Percentiles rank a stretch among this genome's conserved stretches.
These are phyloP conservation scores for Suillus subalutaceus DNA, from an alignment of 768 basidiomycete species.

Conservation along the genomic window DNA sequence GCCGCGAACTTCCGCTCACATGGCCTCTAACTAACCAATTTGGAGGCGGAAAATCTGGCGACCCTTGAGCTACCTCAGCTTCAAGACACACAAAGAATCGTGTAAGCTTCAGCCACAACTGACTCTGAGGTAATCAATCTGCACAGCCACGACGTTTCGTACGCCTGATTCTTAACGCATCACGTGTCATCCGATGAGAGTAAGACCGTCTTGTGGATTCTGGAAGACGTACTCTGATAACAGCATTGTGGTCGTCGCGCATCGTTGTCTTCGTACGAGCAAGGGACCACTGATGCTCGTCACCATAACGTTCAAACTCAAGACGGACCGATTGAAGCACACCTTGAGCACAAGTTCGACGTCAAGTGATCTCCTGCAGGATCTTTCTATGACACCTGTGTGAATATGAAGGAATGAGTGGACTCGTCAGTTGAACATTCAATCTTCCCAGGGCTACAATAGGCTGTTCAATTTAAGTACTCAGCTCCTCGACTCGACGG, in stretches of 20 bases:
- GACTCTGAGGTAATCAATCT: background rate
- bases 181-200: background rate
- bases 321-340: background rate
- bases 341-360: background rate
- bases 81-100: background rate
- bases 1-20: background rate
- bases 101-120: background rate
- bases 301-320: no score
- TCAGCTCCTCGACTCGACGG: background rate
- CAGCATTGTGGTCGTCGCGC: background rate
- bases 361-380: background rate
- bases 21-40: background rate
- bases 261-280: background rate
- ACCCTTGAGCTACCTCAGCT: background rate
- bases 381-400: background rate
- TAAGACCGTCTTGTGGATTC: no score
- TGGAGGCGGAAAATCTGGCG: background rate
- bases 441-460: background rate
- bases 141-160: background rate
- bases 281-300: background rate
- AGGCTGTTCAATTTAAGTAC: background rate
- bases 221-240: background rate
- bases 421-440: background rate
- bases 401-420: background rate
- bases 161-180: background rate